Conservation (phyloP, 495 filamentous ascomycete species). For the Lentithecium fluviatile region DNA sequence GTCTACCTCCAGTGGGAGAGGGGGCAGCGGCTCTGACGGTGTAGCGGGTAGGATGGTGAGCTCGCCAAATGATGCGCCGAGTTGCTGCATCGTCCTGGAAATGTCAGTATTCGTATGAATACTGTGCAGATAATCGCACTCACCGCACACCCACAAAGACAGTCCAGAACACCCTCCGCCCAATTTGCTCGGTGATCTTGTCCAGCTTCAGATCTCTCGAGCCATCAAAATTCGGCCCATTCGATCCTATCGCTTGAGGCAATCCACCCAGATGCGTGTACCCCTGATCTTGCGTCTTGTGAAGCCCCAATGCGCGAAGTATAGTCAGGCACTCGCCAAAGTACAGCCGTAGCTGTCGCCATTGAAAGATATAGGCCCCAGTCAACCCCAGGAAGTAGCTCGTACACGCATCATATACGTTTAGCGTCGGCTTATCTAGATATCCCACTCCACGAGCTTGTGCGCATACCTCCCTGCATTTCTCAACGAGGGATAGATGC, state of each 20-base stretch:
- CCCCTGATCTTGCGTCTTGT: conserved; percentile 48
- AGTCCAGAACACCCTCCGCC: conserved; percentile 76
- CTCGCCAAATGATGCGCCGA: conserved; percentile 64
- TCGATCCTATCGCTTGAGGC: conserved; percentile 12
- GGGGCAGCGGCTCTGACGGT: conserved; percentile 70
- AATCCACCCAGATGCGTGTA: conserved; percentile 33
- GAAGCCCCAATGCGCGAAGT: conserved; percentile 63
- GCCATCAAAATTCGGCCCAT: conserved; percentile 37
- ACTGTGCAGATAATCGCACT: background rate
- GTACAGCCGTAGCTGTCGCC: conserved; percentile 65
- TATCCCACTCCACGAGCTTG: conserved; percentile 70
- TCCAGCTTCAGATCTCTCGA: conserved; percentile 49
- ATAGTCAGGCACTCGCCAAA: conserved; percentile 73
- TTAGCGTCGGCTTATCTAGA: conserved; percentile 60
- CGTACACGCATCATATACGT: conserved; percentile 77
- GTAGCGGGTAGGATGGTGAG: conserved; percentile 69
- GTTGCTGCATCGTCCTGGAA: conserved; percentile 62
- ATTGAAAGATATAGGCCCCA: conserved; percentile 67
- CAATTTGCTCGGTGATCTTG: conserved; percentile 73
- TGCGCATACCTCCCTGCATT: conserved; percentile 70
- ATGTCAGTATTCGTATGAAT: background rate
- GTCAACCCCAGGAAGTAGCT: conserved; percentile 78
- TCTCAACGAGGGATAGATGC: conserved; percentile 67
- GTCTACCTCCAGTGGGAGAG: conserved; percentile 75
- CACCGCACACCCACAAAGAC: conserved; percentile 63